A percentile compares a stretch with the other conserved stretches of the same genome.
Conservation (phyloP, 371 early-diverging fungal species). For the Batkoa obscura region DNA sequence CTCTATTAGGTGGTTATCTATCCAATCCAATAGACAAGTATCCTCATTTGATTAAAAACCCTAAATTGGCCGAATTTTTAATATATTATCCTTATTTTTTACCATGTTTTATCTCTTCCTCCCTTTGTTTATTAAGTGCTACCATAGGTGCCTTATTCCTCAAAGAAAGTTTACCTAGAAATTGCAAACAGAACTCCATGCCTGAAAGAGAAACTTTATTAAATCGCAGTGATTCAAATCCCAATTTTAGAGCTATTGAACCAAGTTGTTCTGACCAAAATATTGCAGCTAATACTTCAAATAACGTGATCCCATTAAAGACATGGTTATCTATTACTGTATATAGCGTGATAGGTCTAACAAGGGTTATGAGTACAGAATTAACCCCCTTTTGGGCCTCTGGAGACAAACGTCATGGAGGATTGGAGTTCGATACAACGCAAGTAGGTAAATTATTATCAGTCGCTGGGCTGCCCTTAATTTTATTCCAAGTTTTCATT, state of each 20-base stretch:
- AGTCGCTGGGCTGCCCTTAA: conserved; percentile 24
- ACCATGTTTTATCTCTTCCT: conserved; percentile 55
- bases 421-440: conserved; percentile 29
- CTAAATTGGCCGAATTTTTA: conserved; percentile 29
- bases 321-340: conserved; percentile 4
- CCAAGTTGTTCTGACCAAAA: neutral
- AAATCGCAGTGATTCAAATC: neutral
- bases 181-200: neutral
- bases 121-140: conserved; percentile 37
- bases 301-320: neutral
- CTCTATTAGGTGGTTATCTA: conserved; percentile 61
- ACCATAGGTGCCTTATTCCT: conserved; percentile 42
- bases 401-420: conserved; percentile 25
- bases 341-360: conserved; percentile 25
- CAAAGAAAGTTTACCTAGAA: conserved; percentile 39
- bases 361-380: conserved; percentile 54
- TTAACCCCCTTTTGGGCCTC: conserved; percentile 43
- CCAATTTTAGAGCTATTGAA: neutral
- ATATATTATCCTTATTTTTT: conserved; percentile 56
- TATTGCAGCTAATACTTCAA: neutral
- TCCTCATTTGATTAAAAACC: conserved; percentile 35
- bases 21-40: conserved; percentile 46
- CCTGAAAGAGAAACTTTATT: neutral
- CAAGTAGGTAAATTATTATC: conserved; percentile 35
- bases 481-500: conserved; percentile 28